Evolutionary conservation across 148 eudicot genomes (phyloP), one percentile per base, ranked within the genome.

Genomic region (Cornus florida): DNA sequence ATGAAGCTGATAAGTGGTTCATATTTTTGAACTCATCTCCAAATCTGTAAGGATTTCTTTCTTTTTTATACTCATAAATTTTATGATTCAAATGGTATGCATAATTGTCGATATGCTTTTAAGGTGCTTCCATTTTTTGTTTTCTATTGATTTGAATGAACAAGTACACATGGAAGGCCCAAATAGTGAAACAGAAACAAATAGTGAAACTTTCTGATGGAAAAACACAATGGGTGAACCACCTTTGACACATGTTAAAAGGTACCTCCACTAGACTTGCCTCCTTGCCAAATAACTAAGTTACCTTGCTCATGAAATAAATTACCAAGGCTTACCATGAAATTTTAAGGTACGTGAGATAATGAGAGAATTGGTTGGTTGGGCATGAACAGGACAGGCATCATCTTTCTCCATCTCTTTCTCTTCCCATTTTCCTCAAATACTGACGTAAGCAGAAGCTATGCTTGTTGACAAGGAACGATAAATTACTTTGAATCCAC

Each of bases 1-100:
- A 86, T 77, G 98, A 95, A 83, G 98, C 98, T 80, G 92, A 90
- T 77, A 88, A 83, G 80, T 95, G 97, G 97, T 84, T 88, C 88
- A 81, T 95, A 76, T 82, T 56, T 82, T 94, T 97, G 43, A 80
- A 71, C 71, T 66, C 92, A 35, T 82, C 85, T 28, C 85, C 78
- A 22, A 66, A 70, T 76, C 74, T 87, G 98, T 95, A 91, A 89
- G 94, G 69, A 75, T 14, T 32, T 77, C 72, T 35, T 35, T 70
- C 67, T n/a, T 28, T 72, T 10, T 17, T 17, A 24, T 19, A 57
- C 9, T 62, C 5, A 62, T 62, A 62, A 46, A 76, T 22, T 17
- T 67, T 46, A 43, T 31, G 41, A 66, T 31, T 65, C 8, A 43
- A 6, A 43, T 43, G 48, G 48, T 43, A 43, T 43, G 48, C 8